Conservation (phyloP, 2,329 filamentous ascomycete species). For the Botrytis aclada region DNA sequence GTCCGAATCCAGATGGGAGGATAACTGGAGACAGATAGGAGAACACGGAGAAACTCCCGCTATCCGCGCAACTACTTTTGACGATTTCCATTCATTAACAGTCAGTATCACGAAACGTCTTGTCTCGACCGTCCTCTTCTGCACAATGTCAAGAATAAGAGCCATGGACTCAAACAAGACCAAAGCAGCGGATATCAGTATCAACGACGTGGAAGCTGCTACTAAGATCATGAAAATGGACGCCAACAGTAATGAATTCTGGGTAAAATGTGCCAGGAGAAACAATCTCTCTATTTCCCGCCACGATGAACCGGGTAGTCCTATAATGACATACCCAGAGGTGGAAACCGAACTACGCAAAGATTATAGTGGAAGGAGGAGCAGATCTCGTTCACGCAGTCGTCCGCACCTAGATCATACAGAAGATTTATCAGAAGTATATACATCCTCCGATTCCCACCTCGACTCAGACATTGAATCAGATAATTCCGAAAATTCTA, state of each 20-base stretch:
- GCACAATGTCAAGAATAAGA: slow-evolving; percentile 66
- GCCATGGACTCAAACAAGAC: slow-evolving; percentile 40
- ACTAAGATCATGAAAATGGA: slow-evolving; percentile 52
- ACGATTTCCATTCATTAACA: slow-evolving; percentile 68
- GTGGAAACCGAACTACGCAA: slow-evolving; percentile 32
- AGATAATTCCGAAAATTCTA: not conserved
- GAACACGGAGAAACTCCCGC: slow-evolving; percentile 57
- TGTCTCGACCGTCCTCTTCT: slow-evolving; percentile 65
- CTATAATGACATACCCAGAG: slow-evolving; percentile 40
- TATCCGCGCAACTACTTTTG: slow-evolving; percentile 71
- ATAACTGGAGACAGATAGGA: slow-evolving; percentile 65
- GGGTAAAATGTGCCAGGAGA: slow-evolving; percentile 50
- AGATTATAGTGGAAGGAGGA: slow-evolving; percentile 22
- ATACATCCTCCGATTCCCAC: slow-evolving; percentile 1
- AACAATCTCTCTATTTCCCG: slow-evolving; percentile 51
- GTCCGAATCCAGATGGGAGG: slow-evolving; percentile 50
- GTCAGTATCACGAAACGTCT: slow-evolving; percentile 68
- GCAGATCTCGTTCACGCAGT: slow-evolving; percentile 21
- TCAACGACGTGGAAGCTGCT: slow-evolving; percentile 49
- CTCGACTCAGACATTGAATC: not conserved
- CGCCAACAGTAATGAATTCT: slow-evolving; percentile 46
- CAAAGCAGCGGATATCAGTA: slow-evolving; percentile 31
- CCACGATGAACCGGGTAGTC: slow-evolving; percentile 24
- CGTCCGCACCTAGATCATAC: not conserved
- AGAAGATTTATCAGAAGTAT: slow-evolving; percentile 10